Evolutionary conservation across 345 rosid genomes (phyloP), one percentile per base, ranked within the genome.

Genomic region (Pistacia atlantica): DNA sequence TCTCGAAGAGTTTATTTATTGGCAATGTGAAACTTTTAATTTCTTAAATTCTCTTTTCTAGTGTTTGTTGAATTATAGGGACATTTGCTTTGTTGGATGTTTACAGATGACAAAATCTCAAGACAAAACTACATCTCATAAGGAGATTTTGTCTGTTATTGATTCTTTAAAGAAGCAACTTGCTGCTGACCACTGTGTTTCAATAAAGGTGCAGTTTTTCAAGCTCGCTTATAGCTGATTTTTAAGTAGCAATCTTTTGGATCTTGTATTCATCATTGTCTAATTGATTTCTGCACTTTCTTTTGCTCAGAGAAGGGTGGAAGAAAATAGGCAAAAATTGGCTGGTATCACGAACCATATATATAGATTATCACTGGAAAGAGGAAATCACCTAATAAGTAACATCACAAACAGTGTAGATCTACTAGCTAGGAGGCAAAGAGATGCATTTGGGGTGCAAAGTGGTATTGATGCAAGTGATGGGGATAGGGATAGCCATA

Each of bases 391-490:
- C 64, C 84, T 76, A 83, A 82, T 28, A 69, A 74, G 48, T 61
- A 64, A 66, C 64, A 69, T 65, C 69, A 77, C 76, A 74, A 80
- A 76, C 56, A 80, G 81, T 75, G 76, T 77, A 52, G 92, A 92
- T 88, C 81, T 93, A 75, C 86, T 96, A 69, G 83, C 91, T 56
- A 93, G 87, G 87, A 86, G 92, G 86, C 98, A 93, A 83, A 89
- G 73, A 25, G 98, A 93, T 76, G 88, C 92, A 5, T 83, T 81
- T 0, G 89, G 88, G 37, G 79, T 89, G 90, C 91, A 87, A 69
- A 84, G 83, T 58, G 97, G 94, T 77, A 74, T 84, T 69, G 92
- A 89, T 35, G 65, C 51, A 7, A 83, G 60, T 80, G 85, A 83
- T 70, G 91, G 80, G 22, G 94, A 93, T 83, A 89, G 80, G 62